Percentiles rank a stretch among this genome's conserved stretches.
phyloP scores from a whole-genome alignment of 257 asterid genomes.

The Solanum tarijense region DNA sequence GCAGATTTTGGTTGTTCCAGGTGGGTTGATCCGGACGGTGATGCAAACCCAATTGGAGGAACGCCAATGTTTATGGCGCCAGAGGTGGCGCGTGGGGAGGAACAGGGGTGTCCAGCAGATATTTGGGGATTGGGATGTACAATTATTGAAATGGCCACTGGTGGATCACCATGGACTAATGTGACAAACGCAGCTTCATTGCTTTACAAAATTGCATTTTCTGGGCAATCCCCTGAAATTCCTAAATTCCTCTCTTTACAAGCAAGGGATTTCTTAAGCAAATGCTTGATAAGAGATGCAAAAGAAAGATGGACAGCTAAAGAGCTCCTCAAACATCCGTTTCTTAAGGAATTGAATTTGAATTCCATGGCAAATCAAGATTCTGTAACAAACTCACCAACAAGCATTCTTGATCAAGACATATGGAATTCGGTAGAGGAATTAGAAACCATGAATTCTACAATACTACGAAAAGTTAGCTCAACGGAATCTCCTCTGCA shows the following conservation, averaged over 20 bases:
- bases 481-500: background rate
- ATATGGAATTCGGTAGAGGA: conserved; percentile 63
- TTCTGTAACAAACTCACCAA: conserved; percentile 30
- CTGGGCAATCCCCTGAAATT: conserved; percentile 43
- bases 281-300: conserved; percentile 44
- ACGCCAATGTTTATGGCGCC: conserved; percentile 87
- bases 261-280: conserved; percentile 58
- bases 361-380: background rate
- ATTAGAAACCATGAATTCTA: background rate
- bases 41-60: conserved; percentile 18
- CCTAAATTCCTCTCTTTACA: conserved; percentile 43
- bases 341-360: conserved; percentile 15
- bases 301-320: conserved; percentile 55
- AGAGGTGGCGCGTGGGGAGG: conserved; percentile 60
- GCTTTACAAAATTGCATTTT: conserved; percentile 44
- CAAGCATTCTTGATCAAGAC: conserved; percentile 60
- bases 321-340: conserved; percentile 51
- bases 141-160: conserved; percentile 64
- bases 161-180: conserved; percentile 56
- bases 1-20: conserved; percentile 75
- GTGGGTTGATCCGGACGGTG: background rate
- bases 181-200: conserved; percentile 15
- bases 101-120: conserved; percentile 63
- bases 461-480: background rate
- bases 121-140: conserved; percentile 85